Percentiles rank a stretch among this genome's conserved stretches.
phyloP scores from a whole-genome alignment of 2,329 filamentous ascomycete species.

The Nothopassalora personata region DNA sequence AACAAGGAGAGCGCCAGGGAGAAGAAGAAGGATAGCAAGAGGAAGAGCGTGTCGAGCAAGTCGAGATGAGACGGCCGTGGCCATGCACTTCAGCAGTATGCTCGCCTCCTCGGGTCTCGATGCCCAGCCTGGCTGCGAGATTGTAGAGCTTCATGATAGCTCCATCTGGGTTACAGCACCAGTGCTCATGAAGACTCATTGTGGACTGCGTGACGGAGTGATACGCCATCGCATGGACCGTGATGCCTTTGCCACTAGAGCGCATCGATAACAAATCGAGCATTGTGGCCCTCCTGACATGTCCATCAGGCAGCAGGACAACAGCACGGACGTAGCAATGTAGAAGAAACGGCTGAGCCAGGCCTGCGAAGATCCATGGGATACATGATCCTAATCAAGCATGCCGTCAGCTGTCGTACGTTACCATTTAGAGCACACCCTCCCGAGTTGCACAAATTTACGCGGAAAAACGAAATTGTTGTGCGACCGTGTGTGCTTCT shows the following conservation, averaged over 20 bases:
- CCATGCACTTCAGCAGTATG: background rate
- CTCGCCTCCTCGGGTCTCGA: background rate
- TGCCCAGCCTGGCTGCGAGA: background rate
- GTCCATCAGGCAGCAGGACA: too few species aligned
- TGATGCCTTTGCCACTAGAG: too few species aligned
- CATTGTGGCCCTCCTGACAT: too few species aligned
- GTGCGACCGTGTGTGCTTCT: background rate
- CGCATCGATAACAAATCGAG: too few species aligned
- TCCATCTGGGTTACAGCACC: background rate
- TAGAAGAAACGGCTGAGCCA: background rate
- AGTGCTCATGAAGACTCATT: too few species aligned
- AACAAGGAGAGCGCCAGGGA: slow-evolving; percentile 41
- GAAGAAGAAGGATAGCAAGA: slow-evolving; percentile 30
- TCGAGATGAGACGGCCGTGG: slow-evolving; percentile 8
- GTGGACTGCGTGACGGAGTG: too few species aligned
- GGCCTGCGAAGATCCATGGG: background rate
- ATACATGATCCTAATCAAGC: background rate
- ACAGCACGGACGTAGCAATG: background rate
- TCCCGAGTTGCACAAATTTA: background rate
- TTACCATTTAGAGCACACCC: background rate
- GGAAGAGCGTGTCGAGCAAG: slow-evolving; percentile 23
- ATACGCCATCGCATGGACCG: too few species aligned
- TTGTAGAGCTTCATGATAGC: background rate
- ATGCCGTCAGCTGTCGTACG: background rate
- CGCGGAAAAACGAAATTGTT: background rate